Evolutionary conservation across 768 basidiomycete genomes (phyloP).

Genomic region (Sistotremastrum suecicum): DNA sequence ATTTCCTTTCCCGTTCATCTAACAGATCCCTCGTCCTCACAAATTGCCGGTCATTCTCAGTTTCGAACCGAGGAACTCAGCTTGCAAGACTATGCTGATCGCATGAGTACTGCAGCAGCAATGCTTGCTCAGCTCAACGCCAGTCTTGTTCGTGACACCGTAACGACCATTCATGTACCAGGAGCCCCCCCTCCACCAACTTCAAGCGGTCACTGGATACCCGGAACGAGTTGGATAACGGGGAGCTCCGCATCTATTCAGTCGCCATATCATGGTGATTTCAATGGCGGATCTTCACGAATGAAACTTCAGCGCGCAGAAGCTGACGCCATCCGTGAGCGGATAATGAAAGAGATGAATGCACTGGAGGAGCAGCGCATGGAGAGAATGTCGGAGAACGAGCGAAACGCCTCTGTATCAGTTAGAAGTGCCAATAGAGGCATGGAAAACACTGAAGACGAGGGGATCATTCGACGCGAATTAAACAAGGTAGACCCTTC

Average conservation of each 20-base stretch:
- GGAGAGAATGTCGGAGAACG: constrained; percentile 51
- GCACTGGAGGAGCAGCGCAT: constrained; percentile 93
- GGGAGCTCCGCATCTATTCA: constrained; percentile 6
- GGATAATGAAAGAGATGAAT: constrained; percentile 99
- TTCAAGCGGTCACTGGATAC: constrained; percentile 32
- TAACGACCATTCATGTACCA: constrained; percentile 11
- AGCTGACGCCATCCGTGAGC: constrained; percentile 79
- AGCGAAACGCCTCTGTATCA: constrained; percentile 13
- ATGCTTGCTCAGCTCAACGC: constrained; percentile 97
- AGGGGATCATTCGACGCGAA: constrained; percentile 84
- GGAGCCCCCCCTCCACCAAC: constrained; percentile 8
- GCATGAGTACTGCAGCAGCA: constrained; percentile 96
- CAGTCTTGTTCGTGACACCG: constrained; percentile 46
- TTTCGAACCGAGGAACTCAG: constrained; percentile 28
- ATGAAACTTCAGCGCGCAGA: constrained; percentile 70
- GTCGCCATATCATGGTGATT: constrained; percentile 8
- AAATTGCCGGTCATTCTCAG: not conserved
- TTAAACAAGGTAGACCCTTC: constrained; percentile 93
- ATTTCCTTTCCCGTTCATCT: too few relatives aligned
- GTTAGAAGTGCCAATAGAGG: constrained; percentile 26
- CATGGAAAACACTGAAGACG: constrained; percentile 72
- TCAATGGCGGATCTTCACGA: constrained; percentile 27
- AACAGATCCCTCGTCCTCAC: not conserved
- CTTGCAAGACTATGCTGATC: constrained; percentile 93
- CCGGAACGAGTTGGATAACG: constrained; percentile 40